Conservation (phyloP, 148 eudicot genomes). For the Hydrangea macrophylla region DNA sequence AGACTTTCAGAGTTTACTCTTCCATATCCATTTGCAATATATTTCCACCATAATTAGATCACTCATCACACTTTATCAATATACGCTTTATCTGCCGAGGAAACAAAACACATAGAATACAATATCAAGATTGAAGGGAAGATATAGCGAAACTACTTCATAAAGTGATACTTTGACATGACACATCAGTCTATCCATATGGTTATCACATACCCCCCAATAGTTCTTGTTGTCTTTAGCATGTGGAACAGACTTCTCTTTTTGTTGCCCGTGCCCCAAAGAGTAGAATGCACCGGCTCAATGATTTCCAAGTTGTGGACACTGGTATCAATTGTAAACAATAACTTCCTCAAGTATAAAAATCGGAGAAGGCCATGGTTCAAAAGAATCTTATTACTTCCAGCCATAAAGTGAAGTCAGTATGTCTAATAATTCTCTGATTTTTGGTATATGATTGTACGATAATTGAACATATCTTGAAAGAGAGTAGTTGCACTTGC, state of each 20-base stretch:
- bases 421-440: not conserved
- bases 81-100: too few species aligned
- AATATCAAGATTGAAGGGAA: not conserved
- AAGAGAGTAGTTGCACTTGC: not conserved
- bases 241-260: slow-evolving; percentile 93
- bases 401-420: too few species aligned
- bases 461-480: not conserved
- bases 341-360: not conserved
- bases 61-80: too few species aligned
- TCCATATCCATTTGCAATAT: not conserved
- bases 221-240: slow-evolving; percentile 90
- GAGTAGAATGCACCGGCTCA: slow-evolving; percentile 79
- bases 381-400: too few species aligned
- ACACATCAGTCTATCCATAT: not conserved
- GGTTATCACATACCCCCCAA: slow-evolving; percentile 76
- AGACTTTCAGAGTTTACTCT: not conserved
- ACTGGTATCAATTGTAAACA: slow-evolving; percentile 41
- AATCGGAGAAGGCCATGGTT: too few species aligned
- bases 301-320: slow-evolving; percentile 96
- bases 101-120: not conserved
- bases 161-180: slow-evolving; percentile 1
- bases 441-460: not conserved
- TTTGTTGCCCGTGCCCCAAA: slow-evolving; percentile 87
- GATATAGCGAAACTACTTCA: not conserved
- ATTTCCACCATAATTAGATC: not conserved